These are phyloP conservation scores for Trichoderma breve DNA, from an alignment of 2,329 filamentous ascomycete genomes.

Conservation along the genomic window DNA sequence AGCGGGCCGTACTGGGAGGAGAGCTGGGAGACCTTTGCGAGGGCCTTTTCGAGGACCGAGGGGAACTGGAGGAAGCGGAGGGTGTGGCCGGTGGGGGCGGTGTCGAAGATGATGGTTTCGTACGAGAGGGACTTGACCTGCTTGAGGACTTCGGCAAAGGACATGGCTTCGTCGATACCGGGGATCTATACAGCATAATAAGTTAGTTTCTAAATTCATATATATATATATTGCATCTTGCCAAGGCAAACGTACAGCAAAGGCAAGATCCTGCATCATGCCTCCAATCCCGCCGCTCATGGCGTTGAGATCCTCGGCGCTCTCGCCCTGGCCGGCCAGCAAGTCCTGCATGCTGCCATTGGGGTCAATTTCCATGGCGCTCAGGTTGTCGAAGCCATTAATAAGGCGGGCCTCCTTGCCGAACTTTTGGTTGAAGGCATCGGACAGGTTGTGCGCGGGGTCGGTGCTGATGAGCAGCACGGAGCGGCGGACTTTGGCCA, in stretches of 20 bases:
- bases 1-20: conserved; percentile 94
- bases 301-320: conserved; percentile 57
- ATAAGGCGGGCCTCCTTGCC: conserved; percentile 95
- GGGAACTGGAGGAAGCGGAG: conserved; percentile 98
- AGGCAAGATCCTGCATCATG: conserved; percentile 98
- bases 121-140: conserved; percentile 99
- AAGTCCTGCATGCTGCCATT: conserved; percentile 97
- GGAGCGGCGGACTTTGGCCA: conserved; percentile 89
- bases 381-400: conserved; percentile 88
- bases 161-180: conserved; percentile 99
- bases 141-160: conserved; percentile 97
- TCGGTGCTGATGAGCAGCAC: conserved; percentile 98
- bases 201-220: background rate
- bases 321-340: conserved; percentile 69
- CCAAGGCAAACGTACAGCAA: conserved; percentile 62
- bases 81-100: conserved; percentile 94
- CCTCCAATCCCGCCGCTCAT: conserved; percentile 75
- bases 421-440: conserved; percentile 98
- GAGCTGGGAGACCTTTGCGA: conserved; percentile 94
- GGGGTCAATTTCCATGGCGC: conserved; percentile 98
- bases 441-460: conserved; percentile 94
- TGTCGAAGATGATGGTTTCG: conserved; percentile 99
- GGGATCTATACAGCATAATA: conserved; percentile 67
- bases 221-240: background rate
- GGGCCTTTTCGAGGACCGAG: conserved; percentile 93